Evolutionary conservation across 495 filamentous ascomycete genomes (phyloP).

Genomic region (Hypoxylon lienhwacheense): DNA sequence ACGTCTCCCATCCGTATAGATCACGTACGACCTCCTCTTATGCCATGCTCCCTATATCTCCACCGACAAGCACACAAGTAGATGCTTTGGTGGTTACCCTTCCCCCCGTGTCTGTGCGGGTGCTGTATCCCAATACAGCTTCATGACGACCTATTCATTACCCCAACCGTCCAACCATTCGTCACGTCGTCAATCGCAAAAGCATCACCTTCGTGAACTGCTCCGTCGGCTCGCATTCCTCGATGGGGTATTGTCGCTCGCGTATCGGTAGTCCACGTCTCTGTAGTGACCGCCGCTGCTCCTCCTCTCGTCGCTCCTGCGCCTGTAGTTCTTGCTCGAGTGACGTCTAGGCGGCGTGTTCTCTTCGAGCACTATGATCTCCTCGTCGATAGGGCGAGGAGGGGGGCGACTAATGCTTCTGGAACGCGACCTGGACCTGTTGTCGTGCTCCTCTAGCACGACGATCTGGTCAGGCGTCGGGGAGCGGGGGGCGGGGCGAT

Average conservation of each 20-base stretch:
- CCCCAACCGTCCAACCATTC: no score
- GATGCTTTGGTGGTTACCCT: no score
- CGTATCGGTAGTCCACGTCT: conserved; percentile 40
- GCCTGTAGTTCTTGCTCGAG: conserved; percentile 36
- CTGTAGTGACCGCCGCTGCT: conserved; percentile 34
- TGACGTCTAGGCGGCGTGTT: conserved; percentile 38
- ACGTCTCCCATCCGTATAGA: neutral
- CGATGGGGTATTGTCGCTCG: conserved; percentile 36
- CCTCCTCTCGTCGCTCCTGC: conserved; percentile 41
- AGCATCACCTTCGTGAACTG: conserved; percentile 26
- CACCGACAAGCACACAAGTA: neutral
- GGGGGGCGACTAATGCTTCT: conserved; percentile 26
- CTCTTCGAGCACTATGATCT: conserved; percentile 54
- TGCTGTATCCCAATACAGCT: neutral
- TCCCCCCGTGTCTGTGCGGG: conserved; percentile 2
- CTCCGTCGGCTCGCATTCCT: conserved; percentile 41
- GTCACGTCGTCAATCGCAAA: neutral
- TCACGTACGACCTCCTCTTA: conserved; percentile 15
- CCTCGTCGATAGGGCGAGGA: conserved; percentile 37
- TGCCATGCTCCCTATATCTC: conserved; percentile 11
- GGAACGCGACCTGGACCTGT: conserved; percentile 1
- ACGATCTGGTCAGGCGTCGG: conserved; percentile 42
- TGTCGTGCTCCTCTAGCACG: conserved; percentile 40
- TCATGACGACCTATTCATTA: conserved; percentile 1
- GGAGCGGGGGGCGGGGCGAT: conserved; percentile 32